phyloP scores from a whole-genome alignment of 495 filamentous ascomycete genomes.

The Podospora pseudoanserina region DNA sequence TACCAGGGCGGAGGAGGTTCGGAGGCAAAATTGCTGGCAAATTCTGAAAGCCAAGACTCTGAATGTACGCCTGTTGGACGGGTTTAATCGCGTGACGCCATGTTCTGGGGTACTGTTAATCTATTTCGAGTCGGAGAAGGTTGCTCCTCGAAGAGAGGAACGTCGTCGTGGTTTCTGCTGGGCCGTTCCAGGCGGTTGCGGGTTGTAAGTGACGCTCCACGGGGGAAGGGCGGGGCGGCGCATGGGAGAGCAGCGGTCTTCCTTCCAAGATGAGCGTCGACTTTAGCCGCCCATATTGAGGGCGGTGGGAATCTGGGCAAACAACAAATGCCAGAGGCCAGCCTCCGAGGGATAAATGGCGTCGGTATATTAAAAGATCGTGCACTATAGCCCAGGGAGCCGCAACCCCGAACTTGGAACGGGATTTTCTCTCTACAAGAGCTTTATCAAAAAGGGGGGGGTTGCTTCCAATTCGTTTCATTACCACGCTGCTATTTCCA shows the following conservation, averaged over 20 bases:
- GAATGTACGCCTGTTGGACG: constrained; percentile 22
- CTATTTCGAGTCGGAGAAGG: constrained; percentile 22
- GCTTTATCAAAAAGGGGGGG: not conserved
- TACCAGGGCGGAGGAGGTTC: constrained; percentile 10
- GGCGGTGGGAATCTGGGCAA: constrained; percentile 14
- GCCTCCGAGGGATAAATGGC: constrained; percentile 30
- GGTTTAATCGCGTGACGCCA: constrained; percentile 30
- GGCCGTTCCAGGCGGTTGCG: constrained; percentile 1
- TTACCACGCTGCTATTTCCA: constrained; percentile 13
- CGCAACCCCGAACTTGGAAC: constrained; percentile 24
- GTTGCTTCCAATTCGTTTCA: constrained; percentile 7
- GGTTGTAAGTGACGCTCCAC: not conserved
- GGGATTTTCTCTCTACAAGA: not conserved
- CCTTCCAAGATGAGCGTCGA: constrained; percentile 17
- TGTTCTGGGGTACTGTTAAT: constrained; percentile 23
- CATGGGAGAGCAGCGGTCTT: not conserved
- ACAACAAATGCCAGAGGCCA: constrained; percentile 15
- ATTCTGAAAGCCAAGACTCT: constrained; percentile 16
- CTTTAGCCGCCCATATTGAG: constrained; percentile 34
- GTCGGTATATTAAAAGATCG: constrained; percentile 25
- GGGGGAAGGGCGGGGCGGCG: not conserved
- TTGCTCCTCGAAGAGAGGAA: constrained; percentile 17
- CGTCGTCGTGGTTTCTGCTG: not conserved
- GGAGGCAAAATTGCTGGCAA: constrained; percentile 11
- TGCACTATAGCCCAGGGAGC: constrained; percentile 26